A percentile compares a stretch with the other conserved stretches of the same genome.
Evolutionary conservation across 2,329 filamentous ascomycete species (phyloP).

Genomic region (Phialophora chinensis): DNA sequence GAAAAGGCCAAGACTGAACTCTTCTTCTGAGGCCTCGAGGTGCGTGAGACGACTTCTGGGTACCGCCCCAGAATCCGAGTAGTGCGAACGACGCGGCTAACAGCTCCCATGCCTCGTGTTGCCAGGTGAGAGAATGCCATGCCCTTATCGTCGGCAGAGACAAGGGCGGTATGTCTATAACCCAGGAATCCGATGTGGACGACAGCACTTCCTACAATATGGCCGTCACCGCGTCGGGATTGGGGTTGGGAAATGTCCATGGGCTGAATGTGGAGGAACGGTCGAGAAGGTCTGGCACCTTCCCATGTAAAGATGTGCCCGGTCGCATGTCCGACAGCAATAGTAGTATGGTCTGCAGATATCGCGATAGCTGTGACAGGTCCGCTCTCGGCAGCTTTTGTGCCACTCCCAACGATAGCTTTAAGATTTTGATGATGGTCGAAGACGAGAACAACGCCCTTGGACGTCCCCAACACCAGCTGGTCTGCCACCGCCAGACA

Average conservation of each 20-base stretch:
- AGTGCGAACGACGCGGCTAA: constrained; percentile 85
- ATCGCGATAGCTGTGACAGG: constrained; percentile 85
- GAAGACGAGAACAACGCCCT: constrained; percentile 92
- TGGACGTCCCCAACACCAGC: constrained; percentile 90
- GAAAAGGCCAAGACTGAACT: constrained; percentile 94
- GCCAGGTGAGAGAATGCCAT: constrained; percentile 99
- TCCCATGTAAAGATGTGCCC: constrained; percentile 99
- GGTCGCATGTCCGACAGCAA: constrained; percentile 86
- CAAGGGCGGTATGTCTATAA: constrained; percentile 88
- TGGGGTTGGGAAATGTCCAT: constrained; percentile 70
- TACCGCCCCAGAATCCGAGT: constrained; percentile 91
- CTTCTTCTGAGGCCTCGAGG: constrained; percentile 76
- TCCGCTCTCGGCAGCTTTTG: constrained; percentile 92
- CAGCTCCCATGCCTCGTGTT: constrained; percentile 83
- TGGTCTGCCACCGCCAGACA: constrained; percentile 86
- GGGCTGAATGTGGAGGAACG: constrained; percentile 85
- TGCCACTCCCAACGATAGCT: constrained; percentile 89
- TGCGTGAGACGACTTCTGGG: constrained; percentile 69
- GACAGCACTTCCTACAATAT: constrained; percentile 76
- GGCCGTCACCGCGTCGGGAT: constrained; percentile 76
- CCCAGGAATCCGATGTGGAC: constrained; percentile 94
- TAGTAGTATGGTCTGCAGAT: constrained; percentile 89
- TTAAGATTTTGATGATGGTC: constrained; percentile 97
- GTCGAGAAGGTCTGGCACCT: constrained; percentile 76
- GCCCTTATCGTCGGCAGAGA: constrained; percentile 90